These are phyloP conservation scores for Debaryomycetaceae sp. DNA, from an alignment of 1,139 yeast species.

Conservation along the genomic window DNA sequence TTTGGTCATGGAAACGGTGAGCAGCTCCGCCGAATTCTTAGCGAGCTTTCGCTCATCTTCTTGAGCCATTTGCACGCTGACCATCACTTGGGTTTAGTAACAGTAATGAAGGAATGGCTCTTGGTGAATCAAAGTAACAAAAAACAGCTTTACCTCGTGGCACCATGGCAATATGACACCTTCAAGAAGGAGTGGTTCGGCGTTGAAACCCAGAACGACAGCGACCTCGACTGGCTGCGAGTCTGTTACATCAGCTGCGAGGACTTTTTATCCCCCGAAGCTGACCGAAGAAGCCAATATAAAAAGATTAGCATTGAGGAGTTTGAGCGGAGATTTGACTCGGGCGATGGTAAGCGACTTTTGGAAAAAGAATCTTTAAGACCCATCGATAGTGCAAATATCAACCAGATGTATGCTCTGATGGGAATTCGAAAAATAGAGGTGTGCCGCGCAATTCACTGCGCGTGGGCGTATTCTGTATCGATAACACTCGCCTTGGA, in stretches of 20 bases:
- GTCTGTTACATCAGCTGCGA: constrained; percentile 59
- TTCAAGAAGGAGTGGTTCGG: constrained; percentile 65
- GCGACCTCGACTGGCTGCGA: constrained; percentile 27
- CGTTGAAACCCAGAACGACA: constrained; percentile 30
- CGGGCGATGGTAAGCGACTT: constrained; percentile 7
- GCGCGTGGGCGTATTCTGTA: constrained; percentile 74
- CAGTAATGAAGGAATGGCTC: constrained; percentile 64
- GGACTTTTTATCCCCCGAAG: constrained; percentile 26
- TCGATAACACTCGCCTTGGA: constrained; percentile 36
- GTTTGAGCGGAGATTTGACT: constrained; percentile 22
- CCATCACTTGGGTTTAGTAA: constrained; percentile 79
- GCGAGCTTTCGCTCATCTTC: constrained; percentile 54
- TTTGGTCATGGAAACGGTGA: constrained; percentile 31
- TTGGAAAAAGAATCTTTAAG: constrained; percentile 12
- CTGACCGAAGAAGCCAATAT: constrained; percentile 16
- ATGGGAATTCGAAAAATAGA: constrained; percentile 23
- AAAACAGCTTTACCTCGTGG: constrained; percentile 40
- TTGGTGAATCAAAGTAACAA: constrained; percentile 16
- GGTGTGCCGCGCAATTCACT: constrained; percentile 75
- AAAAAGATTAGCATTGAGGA: constrained; percentile 18
- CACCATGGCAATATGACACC: constrained; percentile 65
- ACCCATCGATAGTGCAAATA: constrained; percentile 8
- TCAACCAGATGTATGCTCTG: constrained; percentile 14
- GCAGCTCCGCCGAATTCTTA: constrained; percentile 26
- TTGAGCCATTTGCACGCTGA: constrained; percentile 95